Percentiles rank a stretch among this genome's conserved stretches.
Conservation (phyloP, 352 stramenopile species). For the Pythium angustatum region DNA sequence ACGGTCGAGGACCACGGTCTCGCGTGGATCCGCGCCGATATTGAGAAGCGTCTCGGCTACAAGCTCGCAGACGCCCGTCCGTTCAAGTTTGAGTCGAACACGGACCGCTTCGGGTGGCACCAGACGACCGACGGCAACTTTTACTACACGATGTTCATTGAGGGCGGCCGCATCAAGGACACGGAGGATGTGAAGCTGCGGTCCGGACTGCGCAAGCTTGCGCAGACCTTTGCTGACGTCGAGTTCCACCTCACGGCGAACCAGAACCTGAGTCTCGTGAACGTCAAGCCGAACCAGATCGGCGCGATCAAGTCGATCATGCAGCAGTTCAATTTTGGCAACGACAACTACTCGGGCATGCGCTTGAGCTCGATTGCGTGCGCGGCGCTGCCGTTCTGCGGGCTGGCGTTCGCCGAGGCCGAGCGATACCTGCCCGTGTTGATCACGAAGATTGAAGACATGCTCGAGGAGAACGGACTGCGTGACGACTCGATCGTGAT, state of each 20-base stretch:
- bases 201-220: conserved; percentile 89
- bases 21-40: conserved; percentile 91
- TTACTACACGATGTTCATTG: conserved; percentile 83
- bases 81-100: conserved; percentile 70
- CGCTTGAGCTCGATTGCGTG: conserved; percentile 93
- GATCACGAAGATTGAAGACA: conserved; percentile 90
- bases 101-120: conserved; percentile 78
- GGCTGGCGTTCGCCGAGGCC: conserved; percentile 96
- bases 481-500: conserved; percentile 96
- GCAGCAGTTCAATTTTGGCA: conserved; percentile 89
- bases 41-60: conserved; percentile 94
- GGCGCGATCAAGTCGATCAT: conserved; percentile 91
- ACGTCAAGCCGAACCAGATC: conserved; percentile 92
- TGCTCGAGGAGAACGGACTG: conserved; percentile 91
- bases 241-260: conserved; percentile 95
- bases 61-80: conserved; percentile 87
- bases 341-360: conserved; percentile 80
- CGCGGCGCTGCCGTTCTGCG: conserved; percentile 95
- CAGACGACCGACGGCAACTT: conserved; percentile 71
- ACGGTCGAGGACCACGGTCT: conserved; percentile 97
- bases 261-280: conserved; percentile 95
- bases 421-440: conserved; percentile 94
- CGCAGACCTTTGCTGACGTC: conserved; percentile 91
- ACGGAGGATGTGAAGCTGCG: conserved; percentile 83
- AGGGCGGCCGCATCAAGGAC: conserved; percentile 94